Base-by-base conservation (phyloP, 176 grass and related monocot genomes). In the Ensete glaucum region DNA sequence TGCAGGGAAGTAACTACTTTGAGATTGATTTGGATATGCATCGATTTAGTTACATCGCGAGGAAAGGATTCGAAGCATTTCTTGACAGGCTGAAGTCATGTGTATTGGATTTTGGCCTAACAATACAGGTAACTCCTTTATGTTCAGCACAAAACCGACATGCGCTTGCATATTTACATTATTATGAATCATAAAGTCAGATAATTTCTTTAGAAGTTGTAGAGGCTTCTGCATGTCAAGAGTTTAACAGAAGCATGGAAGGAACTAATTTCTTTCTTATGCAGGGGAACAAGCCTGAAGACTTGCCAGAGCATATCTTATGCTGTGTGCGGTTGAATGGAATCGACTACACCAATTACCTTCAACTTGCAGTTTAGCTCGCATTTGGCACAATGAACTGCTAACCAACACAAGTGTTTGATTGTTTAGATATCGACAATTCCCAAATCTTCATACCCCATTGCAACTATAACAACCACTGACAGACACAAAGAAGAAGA, bases 11-110 rank as follows among this genome's bases (percentile, higher is more conserved):
- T 67, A 91, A 91, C 65, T 99, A 99, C 85, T 83, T 95, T 50
- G 96, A 99, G 83, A 85, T 99, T 59, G 96, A 99, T 86, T 84
- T 99, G 78, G 91, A 99, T 67, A 95, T 99, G 90, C 96, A 99
- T 84, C 87, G 91, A 85, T 99, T 99, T 82, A 91, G 91, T 79
- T 99, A 99, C 80, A 99, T 99, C 51, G 89, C 96, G 24, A 86
- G 96, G 78, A 99, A 99, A 88, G 96, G 96, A 73, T 94, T 99
- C 67, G 88, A 88, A 81, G 81, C 90, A 73, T 99, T 99, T 72
- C 79, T 99, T 63, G 86, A 99, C 80, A 87, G 95, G 76, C 85
- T 99, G 65, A 99, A 94, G 84, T 72, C 89, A 55, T 99, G 95
- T 1, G 68, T 85, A 72, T 48, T 99, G 69, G 95, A 99, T 81